Base-by-base conservation (phyloP, 2,329 filamentous ascomycete genomes). In the Simplicillium sp. region DNA sequence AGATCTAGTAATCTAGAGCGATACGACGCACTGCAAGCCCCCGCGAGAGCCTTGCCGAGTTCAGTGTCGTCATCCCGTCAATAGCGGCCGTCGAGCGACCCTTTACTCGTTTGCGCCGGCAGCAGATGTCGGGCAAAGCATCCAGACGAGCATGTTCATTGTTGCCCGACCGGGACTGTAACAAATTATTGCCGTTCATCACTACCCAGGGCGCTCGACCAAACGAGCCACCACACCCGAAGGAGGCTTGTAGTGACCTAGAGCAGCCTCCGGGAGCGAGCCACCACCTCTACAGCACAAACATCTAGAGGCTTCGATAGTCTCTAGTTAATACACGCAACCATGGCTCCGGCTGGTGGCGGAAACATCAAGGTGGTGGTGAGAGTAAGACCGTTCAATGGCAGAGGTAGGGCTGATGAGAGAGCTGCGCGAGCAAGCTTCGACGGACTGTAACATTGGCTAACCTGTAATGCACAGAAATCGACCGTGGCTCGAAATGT, bases 311-410 rank as follows among this genome's bases (percentile, higher is more conserved):
- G 9, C 20, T 5, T 9, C 20, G 20, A 5, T 25, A 6, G 20
- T 25, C 20, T 25, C 20, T 25, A 25, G 20, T 9, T 25, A 25
- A 9, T 9, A 25, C 20, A 25, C 6, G 50, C 50, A 54, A 49
- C 40, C 54, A 65, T 65, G 62, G 54, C 62, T 50, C 61, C 70
- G 46, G 68, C 76, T 53, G 86, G 86, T 57, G 88, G 85, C 67
- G 89, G 92, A 60, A 98, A 98, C 61, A 98, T 98, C 65, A 98
- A 98, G 82, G 92, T 98, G 70, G 92, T 98, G 73, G 92, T 98
- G 71, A 81, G 92, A 69, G 82, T 85, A 54, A 80, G 92, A 60
- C 92, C 92, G 38, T 98, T 98, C 70, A 98, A 98, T 65, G 81
- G 80, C 57, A 81, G 89, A 90, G 87, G 88, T 90, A 72, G 44